Evolutionary conservation across 73 alveolate genomes (phyloP).

Genomic region (Loxodes magnus): DNA sequence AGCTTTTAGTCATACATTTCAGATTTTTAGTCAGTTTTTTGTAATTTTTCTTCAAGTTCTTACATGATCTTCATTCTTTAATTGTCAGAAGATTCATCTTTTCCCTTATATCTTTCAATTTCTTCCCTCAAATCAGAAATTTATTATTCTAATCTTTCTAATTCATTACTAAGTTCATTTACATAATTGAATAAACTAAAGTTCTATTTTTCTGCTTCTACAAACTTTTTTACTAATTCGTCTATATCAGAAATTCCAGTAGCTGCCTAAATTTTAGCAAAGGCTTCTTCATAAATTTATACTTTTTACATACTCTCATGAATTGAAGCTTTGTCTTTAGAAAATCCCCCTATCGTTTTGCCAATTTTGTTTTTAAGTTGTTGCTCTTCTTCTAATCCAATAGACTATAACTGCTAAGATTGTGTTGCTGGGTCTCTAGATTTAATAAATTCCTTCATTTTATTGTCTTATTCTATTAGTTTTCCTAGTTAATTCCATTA

Average conservation of each 20-base stretch:
- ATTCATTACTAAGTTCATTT: constrained; percentile 55
- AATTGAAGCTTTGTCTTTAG: constrained; percentile 66
- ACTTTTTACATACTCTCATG: constrained; percentile 60
- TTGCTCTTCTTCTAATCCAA: constrained; percentile 53
- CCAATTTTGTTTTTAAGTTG: constrained; percentile 28
- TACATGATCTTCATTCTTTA: constrained; percentile 20
- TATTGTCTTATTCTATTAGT: constrained; percentile 46
- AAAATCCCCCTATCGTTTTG: constrained; percentile 43
- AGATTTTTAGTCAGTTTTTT: constrained; percentile 10
- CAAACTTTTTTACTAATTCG: constrained; percentile 67
- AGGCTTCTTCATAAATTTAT: constrained; percentile 69
- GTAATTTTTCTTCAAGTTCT: constrained; percentile 8
- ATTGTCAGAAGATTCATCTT: constrained; percentile 32
- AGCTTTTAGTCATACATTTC: background rate
- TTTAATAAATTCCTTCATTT: constrained; percentile 47
- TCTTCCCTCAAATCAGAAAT: constrained; percentile 52
- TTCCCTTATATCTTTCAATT: constrained; percentile 35
- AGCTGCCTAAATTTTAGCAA: constrained; percentile 48
- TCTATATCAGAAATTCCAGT: constrained; percentile 73
- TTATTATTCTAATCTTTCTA: constrained; percentile 50
- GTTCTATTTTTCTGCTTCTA: constrained; percentile 77
- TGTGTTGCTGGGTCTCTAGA: constrained; percentile 44
- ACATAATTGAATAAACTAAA: constrained; percentile 65
- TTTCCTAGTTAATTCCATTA: constrained; percentile 23
- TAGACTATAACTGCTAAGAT: constrained; percentile 41